Percentiles rank a stretch among this genome's conserved stretches.
These are phyloP conservation scores for Phytopythium helicoides DNA, from an alignment of 352 stramenopile genomes.

Conservation along the genomic window DNA sequence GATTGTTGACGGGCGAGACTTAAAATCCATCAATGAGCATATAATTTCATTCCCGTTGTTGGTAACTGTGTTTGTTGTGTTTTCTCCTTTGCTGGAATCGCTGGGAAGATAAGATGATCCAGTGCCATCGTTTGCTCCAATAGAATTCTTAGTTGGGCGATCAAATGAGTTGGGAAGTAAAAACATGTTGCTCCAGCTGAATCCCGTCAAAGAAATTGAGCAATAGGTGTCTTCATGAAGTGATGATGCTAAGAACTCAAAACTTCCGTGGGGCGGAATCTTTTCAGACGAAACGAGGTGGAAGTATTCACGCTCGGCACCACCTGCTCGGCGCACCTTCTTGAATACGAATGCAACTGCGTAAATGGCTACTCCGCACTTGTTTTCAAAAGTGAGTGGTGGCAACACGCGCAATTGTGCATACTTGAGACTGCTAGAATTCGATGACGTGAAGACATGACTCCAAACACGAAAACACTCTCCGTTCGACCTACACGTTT, in stretches of 20 bases:
- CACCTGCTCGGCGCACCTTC: slow-evolving; percentile 55
- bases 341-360: slow-evolving; percentile 80
- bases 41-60: slow-evolving; percentile 26
- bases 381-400: slow-evolving; percentile 75
- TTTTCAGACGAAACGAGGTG: slow-evolving; percentile 72
- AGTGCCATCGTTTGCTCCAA: no score
- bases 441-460: slow-evolving; percentile 61
- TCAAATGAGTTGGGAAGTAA: slow-evolving; percentile 38
- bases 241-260: slow-evolving; percentile 65
- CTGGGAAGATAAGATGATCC: no score
- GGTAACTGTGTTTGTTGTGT: slow-evolving; percentile 12
- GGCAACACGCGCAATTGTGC: slow-evolving; percentile 64
- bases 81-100: no score
- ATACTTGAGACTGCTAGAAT: slow-evolving; percentile 64
- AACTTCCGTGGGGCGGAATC: slow-evolving; percentile 37
- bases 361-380: slow-evolving; percentile 64
- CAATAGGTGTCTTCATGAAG: slow-evolving; percentile 78
- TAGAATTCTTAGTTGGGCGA: not conserved
- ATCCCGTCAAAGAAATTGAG: slow-evolving; percentile 71
- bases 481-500: slow-evolving; percentile 68
- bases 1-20: slow-evolving; percentile 51
- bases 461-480: slow-evolving; percentile 69
- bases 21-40: slow-evolving; percentile 57
- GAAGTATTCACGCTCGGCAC: slow-evolving; percentile 62
- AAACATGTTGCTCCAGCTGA: slow-evolving; percentile 80